phyloP scores from a whole-genome alignment of 345 rosid species.

The Raphanus sativus region DNA sequence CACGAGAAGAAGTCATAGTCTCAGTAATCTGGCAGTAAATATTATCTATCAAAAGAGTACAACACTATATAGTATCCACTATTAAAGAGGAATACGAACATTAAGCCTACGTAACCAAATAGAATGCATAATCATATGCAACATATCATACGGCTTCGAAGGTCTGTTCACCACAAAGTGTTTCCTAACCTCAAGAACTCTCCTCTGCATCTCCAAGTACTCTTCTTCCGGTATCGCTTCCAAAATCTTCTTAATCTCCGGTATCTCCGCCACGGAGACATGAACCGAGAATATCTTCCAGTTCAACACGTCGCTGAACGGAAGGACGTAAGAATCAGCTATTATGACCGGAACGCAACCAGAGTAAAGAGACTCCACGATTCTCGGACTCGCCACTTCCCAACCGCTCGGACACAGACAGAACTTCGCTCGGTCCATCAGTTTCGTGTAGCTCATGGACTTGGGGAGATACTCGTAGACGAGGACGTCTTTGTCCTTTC shows the following conservation, averaged over 20 bases:
- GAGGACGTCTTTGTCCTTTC: slow-evolving; percentile 51
- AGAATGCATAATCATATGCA: slow-evolving; percentile 70
- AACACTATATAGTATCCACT: neutral
- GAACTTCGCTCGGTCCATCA: slow-evolving; percentile 51
- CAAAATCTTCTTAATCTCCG: slow-evolving; percentile 50
- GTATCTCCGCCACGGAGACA: slow-evolving; percentile 43
- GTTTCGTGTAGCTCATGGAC: slow-evolving; percentile 37
- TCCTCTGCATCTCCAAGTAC: slow-evolving; percentile 44
- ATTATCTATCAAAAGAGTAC: neutral
- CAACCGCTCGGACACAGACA: slow-evolving; percentile 70
- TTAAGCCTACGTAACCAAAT: slow-evolving; percentile 70
- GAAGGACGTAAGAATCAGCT: slow-evolving; percentile 48
- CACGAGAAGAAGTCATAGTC: neutral
- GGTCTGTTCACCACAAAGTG: slow-evolving; percentile 61
- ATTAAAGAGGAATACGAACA: slow-evolving; percentile 35
- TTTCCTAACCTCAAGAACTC: slow-evolving; percentile 46
- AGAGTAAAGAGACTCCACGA: slow-evolving; percentile 47
- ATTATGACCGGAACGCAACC: slow-evolving; percentile 65
- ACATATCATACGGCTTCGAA: slow-evolving; percentile 55
- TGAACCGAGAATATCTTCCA: slow-evolving; percentile 53
- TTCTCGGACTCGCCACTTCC: slow-evolving; percentile 73
- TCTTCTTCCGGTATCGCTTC: slow-evolving; percentile 32
- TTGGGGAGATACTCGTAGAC: slow-evolving; percentile 53
- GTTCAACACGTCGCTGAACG: slow-evolving; percentile 62
- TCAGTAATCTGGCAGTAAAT: neutral